Base-by-base conservation (phyloP, 164 flowering plant genomes). In the Liriodendron chinense region DNA sequence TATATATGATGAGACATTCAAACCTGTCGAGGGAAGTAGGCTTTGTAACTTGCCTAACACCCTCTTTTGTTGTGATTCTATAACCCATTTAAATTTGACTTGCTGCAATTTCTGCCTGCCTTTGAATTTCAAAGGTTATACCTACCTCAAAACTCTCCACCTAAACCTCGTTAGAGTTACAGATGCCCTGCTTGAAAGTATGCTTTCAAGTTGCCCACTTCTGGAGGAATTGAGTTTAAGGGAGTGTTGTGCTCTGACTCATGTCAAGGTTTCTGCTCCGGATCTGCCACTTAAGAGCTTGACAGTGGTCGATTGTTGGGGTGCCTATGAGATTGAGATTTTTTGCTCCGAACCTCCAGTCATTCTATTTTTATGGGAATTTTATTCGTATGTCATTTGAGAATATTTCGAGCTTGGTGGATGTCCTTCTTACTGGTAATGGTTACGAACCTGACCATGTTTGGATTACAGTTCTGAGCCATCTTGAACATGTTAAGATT, bases 141-240 rank as follows among this genome's bases (percentile, higher is more conserved):
- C 59, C 3, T 47, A 69, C 28, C 75, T 73, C 53, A 53, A 47
- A 47, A 47, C 43, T 21, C 59, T 73, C 7, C 0, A 14, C 7
- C 47, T 65, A n/a, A 7, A 7, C 6, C 2, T 20, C 2, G 75
- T 64, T 13, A 24, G 16, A 9, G 65, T 73, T 63, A 22, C 70
- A 7, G 26, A 65, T 22, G 21, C 16, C 26, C 1, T 4, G 5
- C 69, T 73, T 13, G 62, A 73, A 34, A 65, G 21, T 3, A 23
- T 73, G 49, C n/a, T 73, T 47, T 63, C 26, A 4, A 73, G 16
- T 26, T 65, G 75, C 49, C 75, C 67, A 18, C 1, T 73, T 43
- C 68, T 47, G 4, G 48, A 23, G 10, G 49, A 73, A 7, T 73
- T 73, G 75, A 34, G 16, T 65, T 23, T 73, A 12, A 47, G 56